Conservation (phyloP, 106 monocot genomes). For the Platanthera zijinensis region DNA sequence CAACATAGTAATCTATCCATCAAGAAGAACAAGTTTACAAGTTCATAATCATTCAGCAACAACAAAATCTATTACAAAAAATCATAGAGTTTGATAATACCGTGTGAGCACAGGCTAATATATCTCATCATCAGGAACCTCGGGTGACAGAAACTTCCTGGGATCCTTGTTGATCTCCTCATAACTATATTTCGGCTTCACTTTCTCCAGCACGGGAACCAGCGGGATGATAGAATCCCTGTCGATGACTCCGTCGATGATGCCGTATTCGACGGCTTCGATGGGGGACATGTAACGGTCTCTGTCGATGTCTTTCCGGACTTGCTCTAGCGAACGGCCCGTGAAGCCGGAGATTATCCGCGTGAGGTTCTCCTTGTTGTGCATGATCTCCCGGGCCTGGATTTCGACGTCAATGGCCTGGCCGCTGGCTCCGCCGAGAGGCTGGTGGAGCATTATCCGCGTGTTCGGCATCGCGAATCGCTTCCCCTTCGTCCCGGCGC, state of each 20-base stretch:
- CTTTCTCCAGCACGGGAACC: conserved; percentile 50
- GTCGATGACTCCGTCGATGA: conserved; percentile 84
- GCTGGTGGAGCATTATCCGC: conserved; percentile 89
- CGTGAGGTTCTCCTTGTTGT: conserved; percentile 66
- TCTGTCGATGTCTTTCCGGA: conserved; percentile 84
- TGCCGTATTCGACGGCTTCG: conserved; percentile 89
- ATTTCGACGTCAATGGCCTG: conserved; percentile 78
- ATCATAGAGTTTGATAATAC: not conserved
- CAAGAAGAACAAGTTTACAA: not conserved
- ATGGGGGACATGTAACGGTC: conserved; percentile 86
- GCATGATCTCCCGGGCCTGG: conserved; percentile 77
- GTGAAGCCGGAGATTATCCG: conserved; percentile 59
- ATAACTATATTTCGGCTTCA: conserved; percentile 54
- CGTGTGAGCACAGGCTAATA: conserved; percentile 29
- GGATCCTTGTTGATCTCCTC: conserved; percentile 71
- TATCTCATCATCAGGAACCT: conserved; percentile 93
- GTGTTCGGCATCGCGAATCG: conserved; percentile 85
- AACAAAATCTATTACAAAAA: not conserved
- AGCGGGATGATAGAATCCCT: conserved; percentile 63
- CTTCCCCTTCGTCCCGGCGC: conserved; percentile 81
- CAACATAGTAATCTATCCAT: not conserved
- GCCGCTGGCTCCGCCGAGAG: conserved; percentile 89
- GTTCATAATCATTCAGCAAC: not conserved
- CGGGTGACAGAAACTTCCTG: conserved; percentile 63
- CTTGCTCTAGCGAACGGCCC: conserved; percentile 67